Percentiles rank a stretch among this genome's conserved stretches.
Conservation (phyloP, 176 grass and related monocot species). For the Oryza brachyantha region DNA sequence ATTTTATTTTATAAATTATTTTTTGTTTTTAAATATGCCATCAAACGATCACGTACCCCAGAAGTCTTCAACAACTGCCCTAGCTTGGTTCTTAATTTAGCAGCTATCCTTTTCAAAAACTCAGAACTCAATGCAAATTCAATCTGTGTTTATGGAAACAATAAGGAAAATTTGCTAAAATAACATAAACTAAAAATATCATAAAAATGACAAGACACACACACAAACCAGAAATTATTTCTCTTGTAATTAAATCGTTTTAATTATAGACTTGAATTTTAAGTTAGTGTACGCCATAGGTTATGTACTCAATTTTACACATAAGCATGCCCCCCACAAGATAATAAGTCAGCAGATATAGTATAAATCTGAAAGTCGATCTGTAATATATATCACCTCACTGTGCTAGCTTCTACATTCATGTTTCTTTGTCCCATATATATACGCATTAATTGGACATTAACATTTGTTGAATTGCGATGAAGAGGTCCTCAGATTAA, state of each 20-base stretch:
- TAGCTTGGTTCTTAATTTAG: background rate
- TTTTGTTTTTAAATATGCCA: too few species aligned
- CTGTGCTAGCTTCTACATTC: background rate
- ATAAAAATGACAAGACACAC: background rate
- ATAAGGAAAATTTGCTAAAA: background rate
- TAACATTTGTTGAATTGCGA: background rate
- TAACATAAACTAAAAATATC: background rate
- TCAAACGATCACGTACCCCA: too few species aligned
- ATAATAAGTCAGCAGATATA: background rate
- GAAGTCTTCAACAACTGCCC: too few species aligned
- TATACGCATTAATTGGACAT: background rate
- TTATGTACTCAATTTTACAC: background rate
- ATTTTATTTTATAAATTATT: too few species aligned
- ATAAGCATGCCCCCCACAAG: background rate
- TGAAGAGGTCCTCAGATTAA: background rate
- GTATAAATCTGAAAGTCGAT: background rate
- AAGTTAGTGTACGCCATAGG: too few species aligned
- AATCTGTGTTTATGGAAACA: background rate
- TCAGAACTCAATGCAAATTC: background rate
- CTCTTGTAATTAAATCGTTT: too few species aligned
- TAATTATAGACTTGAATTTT: background rate
- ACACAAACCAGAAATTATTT: too few species aligned
- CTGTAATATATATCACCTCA: background rate
- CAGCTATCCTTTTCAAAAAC: background rate
- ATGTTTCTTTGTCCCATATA: background rate